Percentiles rank a stretch among this genome's conserved stretches.
phyloP scores from a whole-genome alignment of 2,329 filamentous ascomycete genomes.

The Cordyceps tenuipes region DNA sequence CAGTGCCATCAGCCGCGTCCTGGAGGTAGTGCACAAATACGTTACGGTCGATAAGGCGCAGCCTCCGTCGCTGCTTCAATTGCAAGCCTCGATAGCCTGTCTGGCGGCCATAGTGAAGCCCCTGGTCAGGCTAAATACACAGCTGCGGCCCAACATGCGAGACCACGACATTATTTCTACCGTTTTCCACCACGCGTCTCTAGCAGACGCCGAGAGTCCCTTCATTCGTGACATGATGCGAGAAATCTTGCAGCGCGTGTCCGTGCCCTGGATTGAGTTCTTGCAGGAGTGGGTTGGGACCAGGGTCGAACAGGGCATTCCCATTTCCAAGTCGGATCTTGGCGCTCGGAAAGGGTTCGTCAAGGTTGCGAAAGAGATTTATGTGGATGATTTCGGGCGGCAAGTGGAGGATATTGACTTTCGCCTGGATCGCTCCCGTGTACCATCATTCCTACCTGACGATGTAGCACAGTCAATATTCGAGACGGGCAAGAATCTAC shows the following conservation, averaged over 20 bases:
- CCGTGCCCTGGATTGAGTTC: conserved; percentile 57
- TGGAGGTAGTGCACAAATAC: conserved; percentile 41
- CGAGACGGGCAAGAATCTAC: conserved; percentile 68
- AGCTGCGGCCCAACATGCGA: conserved; percentile 33
- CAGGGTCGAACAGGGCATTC: conserved; percentile 46
- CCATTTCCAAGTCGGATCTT: conserved; percentile 38
- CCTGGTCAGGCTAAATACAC: conserved; percentile 42
- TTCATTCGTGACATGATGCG: conserved; percentile 57
- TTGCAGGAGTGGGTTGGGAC: conserved; percentile 70
- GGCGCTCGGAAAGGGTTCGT: conserved; percentile 50
- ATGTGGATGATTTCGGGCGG: conserved; percentile 50
- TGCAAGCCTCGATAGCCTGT: conserved; percentile 42
- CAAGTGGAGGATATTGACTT: conserved; percentile 52
- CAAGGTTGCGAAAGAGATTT: conserved; percentile 45
- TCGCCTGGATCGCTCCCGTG: conserved; percentile 52
- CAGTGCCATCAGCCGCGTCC: conserved; percentile 38
- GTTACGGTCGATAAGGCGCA: conserved; percentile 35
- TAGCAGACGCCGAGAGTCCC: conserved; percentile 54
- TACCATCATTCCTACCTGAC: conserved; percentile 62
- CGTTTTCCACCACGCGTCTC: conserved; percentile 53
- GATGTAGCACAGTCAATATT: conserved; percentile 68
- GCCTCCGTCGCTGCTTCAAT: conserved; percentile 42
- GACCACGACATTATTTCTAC: conserved; percentile 56
- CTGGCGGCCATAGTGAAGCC: conserved; percentile 41
- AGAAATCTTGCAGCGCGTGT: conserved; percentile 56